Evolutionary conservation across 805 yeast species (phyloP), one percentile per base, ranked within the genome.

Genomic region (Metschnikowia reukaufii): DNA sequence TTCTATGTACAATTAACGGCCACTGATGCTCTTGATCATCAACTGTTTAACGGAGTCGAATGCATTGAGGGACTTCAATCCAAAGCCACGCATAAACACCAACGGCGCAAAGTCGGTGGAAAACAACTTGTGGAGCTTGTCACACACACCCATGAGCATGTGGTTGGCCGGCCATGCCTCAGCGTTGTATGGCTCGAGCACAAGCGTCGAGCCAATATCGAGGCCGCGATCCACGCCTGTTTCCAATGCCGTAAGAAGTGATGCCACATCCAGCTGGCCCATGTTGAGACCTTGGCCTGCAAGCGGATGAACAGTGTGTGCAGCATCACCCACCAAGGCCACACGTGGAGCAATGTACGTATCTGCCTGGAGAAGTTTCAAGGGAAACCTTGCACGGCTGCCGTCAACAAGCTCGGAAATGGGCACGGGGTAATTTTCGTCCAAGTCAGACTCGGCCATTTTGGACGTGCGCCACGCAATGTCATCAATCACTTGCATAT

Each of bases 231-330:
- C 71, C 2, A 79, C 68, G 0, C 96, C 96, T 8, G 51, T 70
- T 54, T 88, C 96, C 21, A 94, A 60, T 0, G 92, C 87, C 1
- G 62, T 69, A 1, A 84, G 82, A 25, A 94, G 72, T 1, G 83
- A 71, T 48, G 83, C 82, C 1, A 88, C 97, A 63, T 94, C 99
- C 21, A 86, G 84, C 64, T 91, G 97, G 17, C 99, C 99, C 96
- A 92, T 90, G 65, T 94, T 94, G 47, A 94, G 77, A 20, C 99
- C 99, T 67, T 94, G 99, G 8, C 99, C 99, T 4, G 97, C 97
- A 49, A 94, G 74, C 2, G 99, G 99, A 64, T 94, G 98, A 1
- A 96, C 88, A 0, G 97, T 86, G 59, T 94, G 99, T 0, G 98
- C 98, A 1, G 99, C 98, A 67, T 94, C 99, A 20, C 99, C 99